Percentiles rank a stretch among this genome's conserved stretches.
These are phyloP conservation scores for Scenedesmus sp. DNA, from an alignment of 163 green algal species.

Conservation along the genomic window DNA sequence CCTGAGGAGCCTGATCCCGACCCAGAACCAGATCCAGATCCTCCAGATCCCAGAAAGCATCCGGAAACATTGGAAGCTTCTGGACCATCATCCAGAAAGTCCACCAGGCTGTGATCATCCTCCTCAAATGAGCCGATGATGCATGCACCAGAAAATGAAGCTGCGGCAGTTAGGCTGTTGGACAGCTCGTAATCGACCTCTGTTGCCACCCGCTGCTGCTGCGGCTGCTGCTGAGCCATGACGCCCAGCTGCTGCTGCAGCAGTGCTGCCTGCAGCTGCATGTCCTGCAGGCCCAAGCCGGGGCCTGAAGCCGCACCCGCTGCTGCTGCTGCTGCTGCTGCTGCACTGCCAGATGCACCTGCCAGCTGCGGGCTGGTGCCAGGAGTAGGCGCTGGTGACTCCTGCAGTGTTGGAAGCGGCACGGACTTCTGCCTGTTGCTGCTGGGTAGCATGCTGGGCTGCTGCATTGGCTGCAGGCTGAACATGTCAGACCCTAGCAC, in stretches of 20 bases:
- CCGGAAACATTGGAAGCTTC: neutral
- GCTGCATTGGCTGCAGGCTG: neutral
- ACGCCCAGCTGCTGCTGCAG: conserved; percentile 4
- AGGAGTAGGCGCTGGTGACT: neutral
- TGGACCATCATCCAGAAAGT: neutral
- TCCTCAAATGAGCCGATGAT: neutral
- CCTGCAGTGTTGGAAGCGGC: conserved; percentile 21
- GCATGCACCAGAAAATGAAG: neutral
- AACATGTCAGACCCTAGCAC: neutral
- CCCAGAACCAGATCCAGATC: neutral
- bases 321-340: neutral
- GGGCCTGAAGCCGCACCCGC: neutral
- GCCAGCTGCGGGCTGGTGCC: conserved; percentile 6
- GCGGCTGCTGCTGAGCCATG: neutral
- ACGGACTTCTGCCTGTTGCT: conserved; percentile 6
- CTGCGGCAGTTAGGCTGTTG: neutral
- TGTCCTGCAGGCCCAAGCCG: neutral
- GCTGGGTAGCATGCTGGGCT: neutral
- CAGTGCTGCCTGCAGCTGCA: neutral
- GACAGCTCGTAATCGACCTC: neutral
- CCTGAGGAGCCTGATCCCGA: neutral
- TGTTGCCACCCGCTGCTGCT: neutral
- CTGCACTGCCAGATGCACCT: neutral
- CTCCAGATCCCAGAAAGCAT: neutral
- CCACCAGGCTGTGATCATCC: neutral